phyloP scores from a whole-genome alignment of 179 eudicot genomes.

The Spergularia azorica region DNA sequence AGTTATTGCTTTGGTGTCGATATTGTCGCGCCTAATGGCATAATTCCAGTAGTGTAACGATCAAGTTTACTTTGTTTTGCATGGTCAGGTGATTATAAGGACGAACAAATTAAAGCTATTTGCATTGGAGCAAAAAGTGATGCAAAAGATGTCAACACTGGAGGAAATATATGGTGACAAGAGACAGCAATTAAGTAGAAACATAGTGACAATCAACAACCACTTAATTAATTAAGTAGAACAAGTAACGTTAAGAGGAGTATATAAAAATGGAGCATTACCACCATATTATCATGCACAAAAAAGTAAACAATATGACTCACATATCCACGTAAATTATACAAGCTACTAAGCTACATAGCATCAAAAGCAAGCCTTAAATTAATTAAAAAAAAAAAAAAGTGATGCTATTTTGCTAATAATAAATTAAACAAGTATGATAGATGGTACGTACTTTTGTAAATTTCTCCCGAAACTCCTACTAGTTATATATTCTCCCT shows the following conservation, averaged over 20 bases:
- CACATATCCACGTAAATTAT: constrained; percentile 1
- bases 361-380: not conserved
- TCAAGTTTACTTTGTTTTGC: too few relatives aligned
- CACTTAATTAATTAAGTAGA: not conserved
- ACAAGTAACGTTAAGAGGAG: not conserved
- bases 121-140: too few relatives aligned
- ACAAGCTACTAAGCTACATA: not conserved
- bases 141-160: not conserved
- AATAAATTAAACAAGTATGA: too few relatives aligned
- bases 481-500: not conserved
- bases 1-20: too few relatives aligned
- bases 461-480: not conserved
- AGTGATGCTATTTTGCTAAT: too few relatives aligned
- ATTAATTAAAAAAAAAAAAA: too few relatives aligned
- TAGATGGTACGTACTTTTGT: not conserved
- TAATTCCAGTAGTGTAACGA: too few relatives aligned
- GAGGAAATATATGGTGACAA: not conserved
- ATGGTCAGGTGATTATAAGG: too few relatives aligned
- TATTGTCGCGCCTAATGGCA: too few relatives aligned
- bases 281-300: not conserved
- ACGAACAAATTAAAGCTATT: too few relatives aligned
- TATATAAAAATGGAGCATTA: not conserved
- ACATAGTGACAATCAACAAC: not conserved
- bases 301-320: not conserved
- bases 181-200: not conserved